Conservation (phyloP, 495 filamentous ascomycete genomes). For the Penicillium pulvis region DNA sequence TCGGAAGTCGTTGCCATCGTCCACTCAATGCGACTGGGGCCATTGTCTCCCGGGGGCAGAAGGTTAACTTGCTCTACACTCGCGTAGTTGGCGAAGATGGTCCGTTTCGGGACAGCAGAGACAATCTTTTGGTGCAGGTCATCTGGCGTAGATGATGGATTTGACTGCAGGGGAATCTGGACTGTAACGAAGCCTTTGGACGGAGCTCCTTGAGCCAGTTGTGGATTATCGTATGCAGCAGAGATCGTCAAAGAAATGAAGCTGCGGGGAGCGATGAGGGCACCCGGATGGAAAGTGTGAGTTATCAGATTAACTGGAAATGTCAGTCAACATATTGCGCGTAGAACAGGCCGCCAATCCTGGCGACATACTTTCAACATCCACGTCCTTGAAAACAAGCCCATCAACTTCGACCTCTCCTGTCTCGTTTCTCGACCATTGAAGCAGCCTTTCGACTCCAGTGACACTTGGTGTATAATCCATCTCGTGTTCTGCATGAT, state of each 20-base stretch:
- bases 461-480: slow-evolving; percentile 71
- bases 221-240: slow-evolving; percentile 19
- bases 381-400: slow-evolving; percentile 39
- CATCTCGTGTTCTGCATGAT: slow-evolving; percentile 69
- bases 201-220: slow-evolving; percentile 1
- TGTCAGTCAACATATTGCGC: not conserved
- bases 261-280: slow-evolving; percentile 38
- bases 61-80: slow-evolving; percentile 61
- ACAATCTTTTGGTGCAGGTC: slow-evolving; percentile 34
- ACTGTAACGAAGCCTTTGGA: slow-evolving; percentile 53
- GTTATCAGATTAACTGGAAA: slow-evolving; percentile 46
- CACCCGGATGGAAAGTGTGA: slow-evolving; percentile 39
- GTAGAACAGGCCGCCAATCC: not conserved
- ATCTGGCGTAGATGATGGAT: slow-evolving; percentile 31
- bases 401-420: slow-evolving; percentile 40
- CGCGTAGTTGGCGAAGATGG: slow-evolving; percentile 57
- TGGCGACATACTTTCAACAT: slow-evolving; percentile 47
- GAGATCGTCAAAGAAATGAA: slow-evolving; percentile 43
- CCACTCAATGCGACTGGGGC: slow-evolving; percentile 54
- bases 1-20: slow-evolving; percentile 72
- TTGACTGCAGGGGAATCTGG: slow-evolving; percentile 53
- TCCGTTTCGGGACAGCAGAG: slow-evolving; percentile 35
- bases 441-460: slow-evolving; percentile 51
- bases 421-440: slow-evolving; percentile 49
- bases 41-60: slow-evolving; percentile 7